These are phyloP conservation scores for Russula sp. DNA, from an alignment of 768 basidiomycete species.

Conservation along the genomic window DNA sequence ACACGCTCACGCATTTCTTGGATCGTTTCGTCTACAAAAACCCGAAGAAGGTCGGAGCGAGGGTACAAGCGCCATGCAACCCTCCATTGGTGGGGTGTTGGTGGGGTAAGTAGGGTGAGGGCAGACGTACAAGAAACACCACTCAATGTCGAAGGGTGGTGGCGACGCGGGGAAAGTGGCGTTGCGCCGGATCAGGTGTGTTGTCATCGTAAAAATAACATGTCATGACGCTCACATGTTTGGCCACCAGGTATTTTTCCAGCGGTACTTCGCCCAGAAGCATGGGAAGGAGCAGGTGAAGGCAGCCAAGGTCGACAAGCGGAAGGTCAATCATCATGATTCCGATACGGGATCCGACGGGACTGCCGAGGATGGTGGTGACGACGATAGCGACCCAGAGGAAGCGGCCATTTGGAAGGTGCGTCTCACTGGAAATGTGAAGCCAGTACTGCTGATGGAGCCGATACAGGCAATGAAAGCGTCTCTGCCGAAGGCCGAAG, in stretches of 20 bases:
- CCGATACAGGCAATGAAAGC: conserved; percentile 76
- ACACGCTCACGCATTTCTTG: conserved; percentile 92
- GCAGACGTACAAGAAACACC: conserved; percentile 50
- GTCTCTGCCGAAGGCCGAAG: conserved; percentile 61
- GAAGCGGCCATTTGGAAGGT: conserved; percentile 92
- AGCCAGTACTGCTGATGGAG: conserved; percentile 11
- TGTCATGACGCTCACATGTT: conserved; percentile 1
- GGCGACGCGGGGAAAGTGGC: conserved; percentile 62
- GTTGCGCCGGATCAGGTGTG: conserved; percentile 85
- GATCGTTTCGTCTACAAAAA: conserved; percentile 99
- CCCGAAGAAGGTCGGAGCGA: conserved; percentile 68
- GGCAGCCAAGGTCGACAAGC: conserved; percentile 46
- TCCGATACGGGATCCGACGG: conserved; percentile 38
- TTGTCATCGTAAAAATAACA: conserved; percentile 17
- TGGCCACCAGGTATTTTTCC: conserved; percentile 71
- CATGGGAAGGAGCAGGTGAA: conserved; percentile 52
- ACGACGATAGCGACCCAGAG: conserved; percentile 48
- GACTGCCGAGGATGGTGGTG: conserved; percentile 38
- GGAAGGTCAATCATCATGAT: conserved; percentile 43
- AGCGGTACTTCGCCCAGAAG: conserved; percentile 82
- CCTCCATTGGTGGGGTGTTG: conserved; percentile 67
- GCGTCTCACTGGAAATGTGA: conserved; percentile 23
- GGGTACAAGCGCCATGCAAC: conserved; percentile 95
- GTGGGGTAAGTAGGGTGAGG: conserved; percentile 67
- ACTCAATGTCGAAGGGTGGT: conserved; percentile 76